These are phyloP conservation scores for Elasticomyces elasticus DNA, from an alignment of 495 filamentous ascomycete species.

Conservation along the genomic window DNA sequence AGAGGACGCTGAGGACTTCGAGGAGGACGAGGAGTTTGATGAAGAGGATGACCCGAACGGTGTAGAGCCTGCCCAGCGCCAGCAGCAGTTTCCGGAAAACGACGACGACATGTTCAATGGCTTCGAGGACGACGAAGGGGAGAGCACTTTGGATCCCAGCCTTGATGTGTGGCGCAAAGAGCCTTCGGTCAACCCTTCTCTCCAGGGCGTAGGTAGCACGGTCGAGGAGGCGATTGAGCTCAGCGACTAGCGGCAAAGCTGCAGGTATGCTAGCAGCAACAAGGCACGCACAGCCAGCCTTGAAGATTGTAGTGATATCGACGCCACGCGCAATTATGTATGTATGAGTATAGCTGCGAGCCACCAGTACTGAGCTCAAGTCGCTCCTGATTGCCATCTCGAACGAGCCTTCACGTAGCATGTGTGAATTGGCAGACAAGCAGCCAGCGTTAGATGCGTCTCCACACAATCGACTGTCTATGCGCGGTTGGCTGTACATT, in stretches of 20 bases:
- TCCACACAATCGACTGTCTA: too few species aligned
- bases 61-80: conserved; percentile 7
- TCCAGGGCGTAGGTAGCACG: conserved; percentile 5
- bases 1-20: conserved; percentile 6
- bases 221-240: conserved; percentile 27
- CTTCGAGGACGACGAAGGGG: conserved; percentile 8
- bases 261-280: too few species aligned
- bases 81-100: conserved; percentile 1
- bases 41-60: conserved; percentile 16
- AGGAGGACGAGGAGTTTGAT: conserved; percentile 17
- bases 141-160: conserved; percentile 1
- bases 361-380: too few species aligned
- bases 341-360: too few species aligned
- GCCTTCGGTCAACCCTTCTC: neutral
- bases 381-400: too few species aligned
- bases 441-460: too few species aligned
- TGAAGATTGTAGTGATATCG: too few species aligned
- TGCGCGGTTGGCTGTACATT: too few species aligned
- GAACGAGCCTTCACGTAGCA: too few species aligned
- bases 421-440: too few species aligned
- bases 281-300: too few species aligned
- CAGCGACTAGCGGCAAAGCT: conserved; percentile 25
- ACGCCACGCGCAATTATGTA: too few species aligned
- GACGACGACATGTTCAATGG: conserved; percentile 18
- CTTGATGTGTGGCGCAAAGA: neutral